Evolutionary conservation across 768 basidiomycete species (phyloP), one percentile per base, ranked within the genome.

Genomic region (Rossbeevera mucosa): DNA sequence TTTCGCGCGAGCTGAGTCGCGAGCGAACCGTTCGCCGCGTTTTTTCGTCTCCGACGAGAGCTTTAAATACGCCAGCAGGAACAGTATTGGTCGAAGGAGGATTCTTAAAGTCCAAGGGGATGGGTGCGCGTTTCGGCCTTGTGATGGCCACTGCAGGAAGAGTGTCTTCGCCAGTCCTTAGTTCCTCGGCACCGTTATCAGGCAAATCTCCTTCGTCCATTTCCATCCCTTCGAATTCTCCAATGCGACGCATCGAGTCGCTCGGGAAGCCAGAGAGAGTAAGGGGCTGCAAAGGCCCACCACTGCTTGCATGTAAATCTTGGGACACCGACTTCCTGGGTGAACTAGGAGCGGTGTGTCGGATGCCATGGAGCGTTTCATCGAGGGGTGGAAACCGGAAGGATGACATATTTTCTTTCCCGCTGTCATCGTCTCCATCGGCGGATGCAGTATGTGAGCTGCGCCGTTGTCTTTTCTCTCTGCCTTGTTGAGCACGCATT

Each of bases 11-110:
- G 64, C 80, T 75, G 52, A 91, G 76, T 31, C 88, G 77, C 20
- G 90, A 91, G 44, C 87, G 85, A n/a, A 88, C 86, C 42, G 74
- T 75, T 42, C 81, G 75, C 51, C 88, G 80, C 2, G 85, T 83
- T 41, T 84, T 77, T 55, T 87, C 87, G 42, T 91, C 88, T 18
- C 62, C 63, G 24, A 78, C 82, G 46, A 90, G 74, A 11, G 88
- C 86, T 71, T 91, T 91, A 79, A 93, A 93, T 51, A 92, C 63
- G 2, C 88, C 88, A 29, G 91, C 91, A 18, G 91, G 91, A 8
- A 91, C 85, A 6, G 87, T 92, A 60, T 88, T 90, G 29, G 74
- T 81, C 14, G 78, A 78, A 12, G 76, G 67, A 16, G 82, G 76
- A 52, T 81, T 81, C 62, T 75, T 82, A 73, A 91, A 93, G 66